A percentile compares a stretch with the other conserved stretches of the same genome.
Conservation (phyloP, 2,329 filamentous ascomycete genomes). For the Talaromyces rugulosus region DNA sequence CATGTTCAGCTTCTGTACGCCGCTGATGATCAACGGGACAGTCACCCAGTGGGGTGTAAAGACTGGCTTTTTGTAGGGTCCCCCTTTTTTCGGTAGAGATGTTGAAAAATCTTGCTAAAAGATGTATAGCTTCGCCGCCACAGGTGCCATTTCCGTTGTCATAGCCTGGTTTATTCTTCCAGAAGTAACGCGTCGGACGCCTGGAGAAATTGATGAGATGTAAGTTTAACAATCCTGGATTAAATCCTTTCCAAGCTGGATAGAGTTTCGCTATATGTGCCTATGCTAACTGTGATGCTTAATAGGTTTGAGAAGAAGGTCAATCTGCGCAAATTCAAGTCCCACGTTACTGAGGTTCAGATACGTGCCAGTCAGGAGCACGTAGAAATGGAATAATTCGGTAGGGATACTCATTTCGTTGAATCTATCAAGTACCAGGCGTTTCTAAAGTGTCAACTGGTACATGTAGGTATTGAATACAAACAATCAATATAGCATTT, state of each 20-base stretch:
- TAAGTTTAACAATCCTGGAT: constrained; percentile 20
- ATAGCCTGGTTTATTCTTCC: constrained; percentile 48
- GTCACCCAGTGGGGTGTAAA: constrained; percentile 40
- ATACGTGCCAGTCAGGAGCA: constrained; percentile 21
- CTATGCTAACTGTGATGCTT: neutral
- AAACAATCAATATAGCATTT: no score
- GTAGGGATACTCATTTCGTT: neutral
- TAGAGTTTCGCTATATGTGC: neutral
- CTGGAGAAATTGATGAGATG: constrained; percentile 47
- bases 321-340: constrained; percentile 33
- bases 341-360: constrained; percentile 34
- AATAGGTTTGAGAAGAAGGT: constrained; percentile 34
- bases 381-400: constrained; percentile 11
- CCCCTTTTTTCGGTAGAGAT: neutral
- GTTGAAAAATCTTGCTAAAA: neutral
- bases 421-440: no score
- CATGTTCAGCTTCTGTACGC: constrained; percentile 45
- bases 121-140: constrained; percentile 31
- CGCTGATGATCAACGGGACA: constrained; percentile 41
- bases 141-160: constrained; percentile 25
- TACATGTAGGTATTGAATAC: no score
- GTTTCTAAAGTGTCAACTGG: no score
- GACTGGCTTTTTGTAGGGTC: constrained; percentile 42
- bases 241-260: neutral
- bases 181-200: constrained; percentile 48